Percentiles rank a stretch among this genome's conserved stretches.
These are phyloP conservation scores for Cruciata laevipes DNA, from an alignment of 257 asterid genomes.

Conservation along the genomic window DNA sequence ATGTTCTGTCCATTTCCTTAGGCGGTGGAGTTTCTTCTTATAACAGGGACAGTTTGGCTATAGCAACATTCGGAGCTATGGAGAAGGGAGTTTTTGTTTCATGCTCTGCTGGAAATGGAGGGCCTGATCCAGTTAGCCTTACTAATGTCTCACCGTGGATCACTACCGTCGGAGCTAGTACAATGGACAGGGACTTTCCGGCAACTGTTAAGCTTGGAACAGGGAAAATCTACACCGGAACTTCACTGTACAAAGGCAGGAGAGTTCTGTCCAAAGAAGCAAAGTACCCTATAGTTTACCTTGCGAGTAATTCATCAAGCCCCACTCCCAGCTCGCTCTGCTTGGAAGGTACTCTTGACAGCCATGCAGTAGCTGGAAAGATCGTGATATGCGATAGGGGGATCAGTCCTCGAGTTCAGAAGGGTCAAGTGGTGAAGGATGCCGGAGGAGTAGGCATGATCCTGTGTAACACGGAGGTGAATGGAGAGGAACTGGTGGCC, in stretches of 20 bases:
- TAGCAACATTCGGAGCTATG: constrained; percentile 89
- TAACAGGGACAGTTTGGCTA: constrained; percentile 57
- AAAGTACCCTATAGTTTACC: constrained; percentile 52
- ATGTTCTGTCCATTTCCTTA: constrained; percentile 70
- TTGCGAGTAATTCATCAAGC: constrained; percentile 54
- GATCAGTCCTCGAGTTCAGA: constrained; percentile 78
- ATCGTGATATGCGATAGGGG: constrained; percentile 89
- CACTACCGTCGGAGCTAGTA: constrained; percentile 83
- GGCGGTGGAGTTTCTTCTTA: constrained; percentile 90
- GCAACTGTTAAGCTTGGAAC: constrained; percentile 68
- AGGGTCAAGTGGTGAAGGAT: constrained; percentile 85
- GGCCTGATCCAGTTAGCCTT: constrained; percentile 85
- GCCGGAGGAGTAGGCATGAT: constrained; percentile 93
- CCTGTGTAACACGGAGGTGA: constrained; percentile 59
- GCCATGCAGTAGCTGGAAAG: constrained; percentile 55
- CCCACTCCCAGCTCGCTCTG: constrained; percentile 81
- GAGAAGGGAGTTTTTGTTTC: constrained; percentile 81
- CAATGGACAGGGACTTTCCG: constrained; percentile 87
- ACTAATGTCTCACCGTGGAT: constrained; percentile 97
- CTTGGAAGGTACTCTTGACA: constrained; percentile 68
- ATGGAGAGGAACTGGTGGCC: constrained; percentile 85
- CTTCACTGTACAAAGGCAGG: constrained; percentile 63
- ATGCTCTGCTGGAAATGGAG: constrained; percentile 90
- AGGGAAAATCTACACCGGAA: constrained; percentile 43
- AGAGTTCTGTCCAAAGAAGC: constrained; percentile 27